A percentile compares a stretch with the other conserved stretches of the same genome.
Evolutionary conservation across 495 filamentous ascomycete species (phyloP).

Genomic region (Elasticomyces elasticus): DNA sequence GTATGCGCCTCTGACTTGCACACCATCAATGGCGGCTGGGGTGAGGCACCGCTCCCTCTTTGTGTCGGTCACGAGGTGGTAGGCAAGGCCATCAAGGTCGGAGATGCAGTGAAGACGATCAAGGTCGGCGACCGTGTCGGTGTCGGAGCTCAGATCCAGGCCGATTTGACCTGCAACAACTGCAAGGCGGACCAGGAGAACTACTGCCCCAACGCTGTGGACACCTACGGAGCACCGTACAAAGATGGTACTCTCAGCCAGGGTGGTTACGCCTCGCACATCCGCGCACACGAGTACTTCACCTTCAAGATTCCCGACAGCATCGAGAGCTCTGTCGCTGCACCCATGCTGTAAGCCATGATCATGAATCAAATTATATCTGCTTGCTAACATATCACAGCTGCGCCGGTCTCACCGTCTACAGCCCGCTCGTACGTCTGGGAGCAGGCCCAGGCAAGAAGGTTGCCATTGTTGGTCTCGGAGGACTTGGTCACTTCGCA

Average conservation of each 20-base stretch:
- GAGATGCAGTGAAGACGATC: slow-evolving; percentile 54
- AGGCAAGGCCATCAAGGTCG: slow-evolving; percentile 62
- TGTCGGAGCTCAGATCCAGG: slow-evolving; percentile 66
- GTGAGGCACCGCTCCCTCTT: slow-evolving; percentile 25
- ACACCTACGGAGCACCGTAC: slow-evolving; percentile 59
- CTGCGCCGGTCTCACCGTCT: slow-evolving; percentile 77
- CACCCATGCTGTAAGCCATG: slow-evolving; percentile 64
- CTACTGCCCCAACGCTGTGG: slow-evolving; percentile 60
- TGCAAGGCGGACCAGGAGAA: slow-evolving; percentile 68
- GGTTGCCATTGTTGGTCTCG: slow-evolving; percentile 44
- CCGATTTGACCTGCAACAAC: slow-evolving; percentile 58
- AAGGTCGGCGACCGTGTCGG: slow-evolving; percentile 71
- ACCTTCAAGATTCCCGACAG: slow-evolving; percentile 71
- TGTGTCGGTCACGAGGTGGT: slow-evolving; percentile 79
- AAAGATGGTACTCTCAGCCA: slow-evolving; percentile 50
- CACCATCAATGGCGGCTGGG: slow-evolving; percentile 43
- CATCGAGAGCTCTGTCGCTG: slow-evolving; percentile 54
- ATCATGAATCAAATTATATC: neutral
- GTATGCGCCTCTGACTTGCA: slow-evolving; percentile 74
- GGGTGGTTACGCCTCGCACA: slow-evolving; percentile 58
- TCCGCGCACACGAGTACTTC: slow-evolving; percentile 68
- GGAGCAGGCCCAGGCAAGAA: slow-evolving; percentile 70
- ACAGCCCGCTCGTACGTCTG: slow-evolving; percentile 64
- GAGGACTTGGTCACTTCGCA: slow-evolving; percentile 38
- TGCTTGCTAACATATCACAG: slow-evolving; percentile 1